Conservation (phyloP, 805 yeast genomes). For the Clavispora carvajalis region DNA sequence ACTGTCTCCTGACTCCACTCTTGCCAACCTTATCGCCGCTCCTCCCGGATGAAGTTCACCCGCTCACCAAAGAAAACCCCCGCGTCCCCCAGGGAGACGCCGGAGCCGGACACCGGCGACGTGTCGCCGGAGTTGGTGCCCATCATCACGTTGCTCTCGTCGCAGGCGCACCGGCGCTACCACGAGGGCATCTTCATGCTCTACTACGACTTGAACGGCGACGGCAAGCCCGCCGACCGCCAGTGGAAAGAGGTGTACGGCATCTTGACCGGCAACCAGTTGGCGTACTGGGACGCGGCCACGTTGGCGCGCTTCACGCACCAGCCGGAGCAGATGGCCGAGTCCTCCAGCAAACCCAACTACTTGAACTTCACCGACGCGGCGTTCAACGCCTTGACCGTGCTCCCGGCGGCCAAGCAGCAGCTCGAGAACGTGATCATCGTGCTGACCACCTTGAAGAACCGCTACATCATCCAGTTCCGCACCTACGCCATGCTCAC, state of each 20-base stretch:
- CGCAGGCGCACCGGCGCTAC: constrained; percentile 71
- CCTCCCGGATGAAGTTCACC: constrained; percentile 1
- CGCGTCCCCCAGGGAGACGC: background rate
- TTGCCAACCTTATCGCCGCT: background rate
- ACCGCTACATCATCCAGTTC: constrained; percentile 79
- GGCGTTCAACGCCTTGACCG: constrained; percentile 64
- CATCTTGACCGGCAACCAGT: constrained; percentile 80
- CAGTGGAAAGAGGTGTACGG: constrained; percentile 93
- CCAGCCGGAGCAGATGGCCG: constrained; percentile 49
- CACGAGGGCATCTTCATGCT: constrained; percentile 73
- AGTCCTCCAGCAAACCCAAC: constrained; percentile 68
- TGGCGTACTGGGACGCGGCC: constrained; percentile 88
- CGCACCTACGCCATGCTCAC: constrained; percentile 57
- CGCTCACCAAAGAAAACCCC: constrained; percentile 6
- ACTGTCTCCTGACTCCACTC: background rate
- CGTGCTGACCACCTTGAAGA: constrained; percentile 89
- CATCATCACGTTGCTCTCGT: constrained; percentile 65
- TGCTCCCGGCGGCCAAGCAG: constrained; percentile 58
- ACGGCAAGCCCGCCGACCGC: constrained; percentile 81
- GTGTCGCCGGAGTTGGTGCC: constrained; percentile 55
- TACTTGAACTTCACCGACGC: constrained; percentile 92
- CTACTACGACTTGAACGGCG: constrained; percentile 66
- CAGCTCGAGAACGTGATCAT: constrained; percentile 72
- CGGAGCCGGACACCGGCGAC: constrained; percentile 14
- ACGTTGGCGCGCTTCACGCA: constrained; percentile 49